Conservation (phyloP, 805 yeast species). For the Metschnikowia similis region DNA sequence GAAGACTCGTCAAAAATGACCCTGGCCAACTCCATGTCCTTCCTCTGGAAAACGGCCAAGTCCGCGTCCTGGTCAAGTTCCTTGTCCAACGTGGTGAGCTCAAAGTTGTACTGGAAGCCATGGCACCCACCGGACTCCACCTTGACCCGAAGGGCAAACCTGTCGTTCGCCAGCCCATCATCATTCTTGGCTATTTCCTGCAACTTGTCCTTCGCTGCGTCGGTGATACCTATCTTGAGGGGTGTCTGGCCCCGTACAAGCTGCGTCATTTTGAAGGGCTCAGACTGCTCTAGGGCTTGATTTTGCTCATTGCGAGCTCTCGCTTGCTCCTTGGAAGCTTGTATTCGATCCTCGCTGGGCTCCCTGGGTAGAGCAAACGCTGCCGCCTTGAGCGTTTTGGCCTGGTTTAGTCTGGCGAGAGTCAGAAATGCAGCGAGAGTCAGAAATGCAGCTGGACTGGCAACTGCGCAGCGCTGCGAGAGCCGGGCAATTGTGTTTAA, state of each 20-base stretch:
- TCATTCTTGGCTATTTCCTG: conserved; percentile 50
- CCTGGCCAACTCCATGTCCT: conserved; percentile 47
- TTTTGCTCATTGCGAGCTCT: too few relatives aligned
- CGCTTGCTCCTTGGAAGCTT: too few relatives aligned
- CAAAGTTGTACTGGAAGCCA: conserved; percentile 87
- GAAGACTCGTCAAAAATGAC: conserved; percentile 79
- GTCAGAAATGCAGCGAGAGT: not conserved
- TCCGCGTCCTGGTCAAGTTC: conserved; percentile 31
- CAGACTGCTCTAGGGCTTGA: conserved; percentile 11
- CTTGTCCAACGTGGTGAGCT: conserved; percentile 45
- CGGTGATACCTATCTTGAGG: conserved; percentile 43
- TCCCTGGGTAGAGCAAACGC: conserved; percentile 28
- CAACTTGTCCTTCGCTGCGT: conserved; percentile 49
- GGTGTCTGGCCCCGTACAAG: conserved; percentile 34
- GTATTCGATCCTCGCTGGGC: not conserved
- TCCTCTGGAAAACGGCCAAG: conserved; percentile 57
- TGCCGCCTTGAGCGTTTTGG: conserved; percentile 24
- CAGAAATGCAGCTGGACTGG: not conserved
- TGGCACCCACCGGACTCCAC: conserved; percentile 98
- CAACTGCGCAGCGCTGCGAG: not conserved
- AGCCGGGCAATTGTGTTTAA: not conserved
- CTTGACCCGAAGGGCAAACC: conserved; percentile 61
- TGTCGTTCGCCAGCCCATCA: conserved; percentile 35
- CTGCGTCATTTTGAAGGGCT: conserved; percentile 32
- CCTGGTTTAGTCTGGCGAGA: not conserved